Evolutionary conservation across 495 filamentous ascomycete species (phyloP).

Genomic region (Daldinia bambusicola): DNA sequence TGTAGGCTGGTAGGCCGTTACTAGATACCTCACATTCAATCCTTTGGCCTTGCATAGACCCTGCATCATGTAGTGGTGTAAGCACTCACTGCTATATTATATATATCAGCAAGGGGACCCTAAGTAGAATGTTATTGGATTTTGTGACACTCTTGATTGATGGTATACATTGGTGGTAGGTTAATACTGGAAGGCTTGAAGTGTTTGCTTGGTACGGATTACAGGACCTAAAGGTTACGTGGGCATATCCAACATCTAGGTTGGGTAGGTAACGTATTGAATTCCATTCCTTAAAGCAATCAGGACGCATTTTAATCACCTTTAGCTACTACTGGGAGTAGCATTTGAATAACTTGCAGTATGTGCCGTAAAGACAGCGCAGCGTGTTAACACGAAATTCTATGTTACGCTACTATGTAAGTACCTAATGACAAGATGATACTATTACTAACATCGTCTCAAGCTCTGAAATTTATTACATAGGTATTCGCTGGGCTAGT

Average conservation of each 20-base stretch:
- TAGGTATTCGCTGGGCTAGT: too few species aligned
- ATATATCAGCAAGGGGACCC: too few species aligned
- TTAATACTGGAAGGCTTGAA: background rate
- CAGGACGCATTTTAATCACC: background rate
- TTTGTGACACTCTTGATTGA: background rate
- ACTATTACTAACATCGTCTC: background rate
- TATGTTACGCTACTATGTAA: background rate
- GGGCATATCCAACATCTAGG: background rate
- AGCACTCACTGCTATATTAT: background rate
- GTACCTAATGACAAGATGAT: background rate
- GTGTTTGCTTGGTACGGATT: slow-evolving; percentile 2
- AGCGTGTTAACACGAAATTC: too few species aligned
- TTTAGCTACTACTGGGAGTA: background rate
- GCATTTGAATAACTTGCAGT: background rate
- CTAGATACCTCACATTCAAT: background rate
- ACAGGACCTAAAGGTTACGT: too few species aligned
- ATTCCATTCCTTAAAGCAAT: background rate
- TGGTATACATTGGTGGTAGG: background rate
- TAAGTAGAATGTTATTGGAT: background rate
- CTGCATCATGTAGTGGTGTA: background rate
- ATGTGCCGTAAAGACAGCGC: background rate
- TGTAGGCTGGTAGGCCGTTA: too few species aligned
- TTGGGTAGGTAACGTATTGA: too few species aligned
- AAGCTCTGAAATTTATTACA: background rate
- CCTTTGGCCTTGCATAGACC: background rate